Percentiles rank a stretch among this genome's conserved stretches.
These are phyloP conservation scores for Nemania abortiva DNA, from an alignment of 2,329 filamentous ascomycete species.

Conservation along the genomic window DNA sequence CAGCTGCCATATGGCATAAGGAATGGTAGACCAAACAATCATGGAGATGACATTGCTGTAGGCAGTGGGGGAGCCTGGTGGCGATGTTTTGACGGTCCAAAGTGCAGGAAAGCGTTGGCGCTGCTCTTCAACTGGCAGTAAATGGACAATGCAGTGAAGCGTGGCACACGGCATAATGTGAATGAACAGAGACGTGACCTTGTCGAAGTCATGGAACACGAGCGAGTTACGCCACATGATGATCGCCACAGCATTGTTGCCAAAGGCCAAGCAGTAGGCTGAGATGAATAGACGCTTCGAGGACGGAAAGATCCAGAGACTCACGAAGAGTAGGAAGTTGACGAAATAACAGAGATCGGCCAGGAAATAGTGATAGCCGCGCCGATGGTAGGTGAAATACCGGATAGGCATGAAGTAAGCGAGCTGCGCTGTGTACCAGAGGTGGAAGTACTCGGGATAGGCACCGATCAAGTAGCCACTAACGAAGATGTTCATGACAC, in stretches of 20 bases:
- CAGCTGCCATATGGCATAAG: conserved; percentile 93
- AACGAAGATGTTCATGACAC: conserved; percentile 96
- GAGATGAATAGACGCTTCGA: conserved; percentile 94
- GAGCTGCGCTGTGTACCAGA: conserved; percentile 91
- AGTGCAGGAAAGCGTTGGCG: conserved; percentile 83
- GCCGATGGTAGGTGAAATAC: conserved; percentile 88
- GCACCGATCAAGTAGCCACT: conserved; percentile 94
- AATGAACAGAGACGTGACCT: conserved; percentile 98
- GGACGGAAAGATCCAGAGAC: conserved; percentile 88
- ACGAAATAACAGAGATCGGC: conserved; percentile 99
- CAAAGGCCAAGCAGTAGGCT: conserved; percentile 91
- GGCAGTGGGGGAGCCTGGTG: conserved; percentile 79
- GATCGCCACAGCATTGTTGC: conserved; percentile 97
- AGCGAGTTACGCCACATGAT: conserved; percentile 99
- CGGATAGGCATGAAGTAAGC: conserved; percentile 98
- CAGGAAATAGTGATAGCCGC: conserved; percentile 96
- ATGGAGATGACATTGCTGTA: conserved; percentile 84
- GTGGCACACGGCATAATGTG: conserved; percentile 98
- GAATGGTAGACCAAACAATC: conserved; percentile 93
- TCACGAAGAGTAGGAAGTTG: conserved; percentile 85
- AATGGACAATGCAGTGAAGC: conserved; percentile 90
- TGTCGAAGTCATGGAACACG: conserved; percentile 98
- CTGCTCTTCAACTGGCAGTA: conserved; percentile 75
- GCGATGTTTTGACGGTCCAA: conserved; percentile 79
- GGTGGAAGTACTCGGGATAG: conserved; percentile 85